Evolutionary conservation across 2,329 filamentous ascomycete genomes (phyloP).

Genomic region (Parastagonospora nodorum): DNA sequence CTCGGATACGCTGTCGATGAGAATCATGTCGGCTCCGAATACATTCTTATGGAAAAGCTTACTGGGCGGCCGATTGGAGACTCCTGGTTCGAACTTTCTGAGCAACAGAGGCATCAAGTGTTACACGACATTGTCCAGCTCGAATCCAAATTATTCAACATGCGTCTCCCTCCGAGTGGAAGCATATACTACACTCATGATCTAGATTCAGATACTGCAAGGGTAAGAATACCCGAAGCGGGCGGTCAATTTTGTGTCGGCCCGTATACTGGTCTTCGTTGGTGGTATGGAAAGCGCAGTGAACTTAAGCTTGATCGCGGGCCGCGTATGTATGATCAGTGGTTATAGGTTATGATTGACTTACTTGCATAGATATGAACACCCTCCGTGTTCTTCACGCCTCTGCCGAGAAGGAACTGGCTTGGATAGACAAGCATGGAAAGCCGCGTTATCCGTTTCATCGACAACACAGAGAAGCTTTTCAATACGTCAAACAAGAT

Average conservation of each 20-base stretch:
- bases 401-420: constrained; percentile 30
- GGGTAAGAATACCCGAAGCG: constrained; percentile 14
- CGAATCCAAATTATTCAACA: constrained; percentile 24
- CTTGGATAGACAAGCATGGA: constrained; percentile 26
- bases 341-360: not conserved
- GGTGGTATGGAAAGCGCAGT: constrained; percentile 26
- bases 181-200: constrained; percentile 29
- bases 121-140: constrained; percentile 21
- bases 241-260: constrained; percentile 26
- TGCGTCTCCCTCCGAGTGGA: constrained; percentile 25
- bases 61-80: constrained; percentile 23
- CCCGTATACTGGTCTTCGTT: constrained; percentile 17
- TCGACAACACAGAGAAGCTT: constrained; percentile 25
- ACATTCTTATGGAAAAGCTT: constrained; percentile 41
- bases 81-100: constrained; percentile 25
- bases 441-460: constrained; percentile 23
- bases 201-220: constrained; percentile 4
- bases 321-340: constrained; percentile 22
- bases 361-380: constrained; percentile 14
- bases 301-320: constrained; percentile 25
- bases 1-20: constrained; percentile 23
- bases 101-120: constrained; percentile 23
- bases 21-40: constrained; percentile 34
- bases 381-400: constrained; percentile 20
- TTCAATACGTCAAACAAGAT: constrained; percentile 27